These are phyloP conservation scores for Viridothelium virens DNA, from an alignment of 495 filamentous ascomycete genomes.

Conservation along the genomic window DNA sequence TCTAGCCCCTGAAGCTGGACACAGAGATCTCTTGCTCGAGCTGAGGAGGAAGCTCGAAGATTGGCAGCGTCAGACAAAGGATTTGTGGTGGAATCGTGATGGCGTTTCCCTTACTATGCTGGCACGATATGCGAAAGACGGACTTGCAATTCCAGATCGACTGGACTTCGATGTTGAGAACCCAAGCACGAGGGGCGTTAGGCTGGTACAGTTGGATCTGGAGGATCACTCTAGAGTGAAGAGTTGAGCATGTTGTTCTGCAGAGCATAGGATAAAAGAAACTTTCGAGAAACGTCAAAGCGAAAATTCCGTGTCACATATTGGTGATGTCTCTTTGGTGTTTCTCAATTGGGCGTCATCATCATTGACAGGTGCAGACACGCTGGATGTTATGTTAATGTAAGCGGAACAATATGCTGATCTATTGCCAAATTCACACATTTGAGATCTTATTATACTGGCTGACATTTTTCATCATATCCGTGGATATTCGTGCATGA, in stretches of 20 bases:
- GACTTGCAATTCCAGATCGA: constrained; percentile 37
- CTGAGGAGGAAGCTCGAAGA: constrained; percentile 30
- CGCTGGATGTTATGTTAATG: neutral
- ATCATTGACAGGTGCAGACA: neutral
- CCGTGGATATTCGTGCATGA: neutral
- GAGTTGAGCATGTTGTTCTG: neutral
- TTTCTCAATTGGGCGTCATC: neutral
- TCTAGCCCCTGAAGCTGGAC: constrained; percentile 28
- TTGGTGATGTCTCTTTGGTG: neutral
- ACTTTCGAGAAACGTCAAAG: too few species aligned
- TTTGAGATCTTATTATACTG: neutral
- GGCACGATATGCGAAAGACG: constrained; percentile 30
- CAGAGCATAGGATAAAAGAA: neutral
- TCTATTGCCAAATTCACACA: neutral
- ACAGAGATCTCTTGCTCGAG: constrained; percentile 23
- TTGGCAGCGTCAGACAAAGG: constrained; percentile 39
- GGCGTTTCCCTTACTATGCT: constrained; percentile 32
- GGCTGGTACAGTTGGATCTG: neutral
- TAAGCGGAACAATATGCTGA: neutral
- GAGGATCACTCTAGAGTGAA: constrained; percentile 1
- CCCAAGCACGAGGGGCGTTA: constrained; percentile 9
- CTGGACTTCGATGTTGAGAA: constrained; percentile 37
- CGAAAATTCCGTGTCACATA: neutral
- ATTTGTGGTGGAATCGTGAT: constrained; percentile 41
- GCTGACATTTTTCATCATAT: constrained; percentile 5